These are phyloP conservation scores for Kokia cookei DNA, from an alignment of 441 rosid genomes.

Conservation along the genomic window DNA sequence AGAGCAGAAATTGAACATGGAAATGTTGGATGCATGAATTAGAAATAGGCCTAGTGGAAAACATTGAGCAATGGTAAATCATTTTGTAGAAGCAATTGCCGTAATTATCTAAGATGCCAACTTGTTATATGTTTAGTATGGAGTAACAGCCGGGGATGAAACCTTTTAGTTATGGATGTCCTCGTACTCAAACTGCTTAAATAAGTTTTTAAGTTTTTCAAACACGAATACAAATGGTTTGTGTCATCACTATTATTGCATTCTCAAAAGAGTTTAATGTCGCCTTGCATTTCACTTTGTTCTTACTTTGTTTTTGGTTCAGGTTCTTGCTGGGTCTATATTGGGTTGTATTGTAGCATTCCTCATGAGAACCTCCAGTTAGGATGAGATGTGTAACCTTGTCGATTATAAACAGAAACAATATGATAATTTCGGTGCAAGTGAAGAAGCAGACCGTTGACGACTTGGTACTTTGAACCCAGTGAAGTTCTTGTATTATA, in stretches of 20 bases:
- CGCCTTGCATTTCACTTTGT: neutral
- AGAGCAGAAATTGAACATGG: neutral
- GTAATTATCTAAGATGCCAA: neutral
- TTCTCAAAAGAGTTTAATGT: neutral
- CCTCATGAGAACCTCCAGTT: conserved; percentile 27
- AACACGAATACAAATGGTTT: neutral
- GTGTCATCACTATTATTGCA: neutral
- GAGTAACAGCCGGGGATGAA: neutral
- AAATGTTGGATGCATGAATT: neutral
- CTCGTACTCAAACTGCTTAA: neutral
- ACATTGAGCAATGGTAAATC: neutral
- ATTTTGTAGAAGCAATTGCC: neutral
- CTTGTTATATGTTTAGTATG: neutral
- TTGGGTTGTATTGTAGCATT: conserved; percentile 31
- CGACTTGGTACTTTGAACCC: neutral
- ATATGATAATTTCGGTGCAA: neutral
- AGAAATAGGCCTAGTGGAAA: neutral
- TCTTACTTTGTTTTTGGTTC: neutral
- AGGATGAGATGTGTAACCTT: neutral
- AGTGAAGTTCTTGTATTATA: neutral
- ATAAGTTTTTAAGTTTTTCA: neutral
- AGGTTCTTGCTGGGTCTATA: conserved; percentile 25
- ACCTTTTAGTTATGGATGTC: neutral
- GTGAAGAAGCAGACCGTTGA: neutral
- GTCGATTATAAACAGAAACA: neutral